Conservation (phyloP, 352 stramenopile genomes). For the Pythium myriotylum region DNA sequence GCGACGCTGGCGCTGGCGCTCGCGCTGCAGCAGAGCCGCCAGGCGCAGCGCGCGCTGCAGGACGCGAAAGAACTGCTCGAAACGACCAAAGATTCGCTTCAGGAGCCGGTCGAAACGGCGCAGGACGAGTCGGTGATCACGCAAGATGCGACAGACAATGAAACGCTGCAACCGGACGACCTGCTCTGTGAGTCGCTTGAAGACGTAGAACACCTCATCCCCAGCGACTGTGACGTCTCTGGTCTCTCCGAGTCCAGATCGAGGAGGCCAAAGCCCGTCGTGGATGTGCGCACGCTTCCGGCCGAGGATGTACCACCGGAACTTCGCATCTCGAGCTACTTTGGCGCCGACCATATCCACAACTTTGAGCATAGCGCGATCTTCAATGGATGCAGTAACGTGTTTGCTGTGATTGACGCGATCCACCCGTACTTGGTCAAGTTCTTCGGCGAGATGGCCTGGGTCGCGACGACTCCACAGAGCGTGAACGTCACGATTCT, state of each 20-base stretch:
- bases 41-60: neutral
- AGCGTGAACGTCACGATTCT: constrained; percentile 35
- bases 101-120: neutral
- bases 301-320: constrained; percentile 33
- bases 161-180: neutral
- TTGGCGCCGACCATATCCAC: constrained; percentile 40
- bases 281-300: constrained; percentile 36
- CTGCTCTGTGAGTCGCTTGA: too few species aligned
- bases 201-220: too few species aligned
- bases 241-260: neutral
- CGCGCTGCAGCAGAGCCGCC: constrained; percentile 23
- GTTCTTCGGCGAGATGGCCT: constrained; percentile 41
- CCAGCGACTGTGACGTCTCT: too few species aligned
- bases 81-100: neutral
- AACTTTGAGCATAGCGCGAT: constrained; percentile 56
- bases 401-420: constrained; percentile 61
- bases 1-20: constrained; percentile 38
- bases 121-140: neutral
- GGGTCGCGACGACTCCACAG: constrained; percentile 10
- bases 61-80: neutral
- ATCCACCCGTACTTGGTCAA: constrained; percentile 58
- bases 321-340: constrained; percentile 54
- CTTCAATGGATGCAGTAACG: constrained; percentile 58
- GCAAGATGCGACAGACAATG: neutral
- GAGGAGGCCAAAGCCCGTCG: constrained; percentile 8